phyloP scores from a whole-genome alignment of 139 green algal species.

The Picochlorum sp. region DNA sequence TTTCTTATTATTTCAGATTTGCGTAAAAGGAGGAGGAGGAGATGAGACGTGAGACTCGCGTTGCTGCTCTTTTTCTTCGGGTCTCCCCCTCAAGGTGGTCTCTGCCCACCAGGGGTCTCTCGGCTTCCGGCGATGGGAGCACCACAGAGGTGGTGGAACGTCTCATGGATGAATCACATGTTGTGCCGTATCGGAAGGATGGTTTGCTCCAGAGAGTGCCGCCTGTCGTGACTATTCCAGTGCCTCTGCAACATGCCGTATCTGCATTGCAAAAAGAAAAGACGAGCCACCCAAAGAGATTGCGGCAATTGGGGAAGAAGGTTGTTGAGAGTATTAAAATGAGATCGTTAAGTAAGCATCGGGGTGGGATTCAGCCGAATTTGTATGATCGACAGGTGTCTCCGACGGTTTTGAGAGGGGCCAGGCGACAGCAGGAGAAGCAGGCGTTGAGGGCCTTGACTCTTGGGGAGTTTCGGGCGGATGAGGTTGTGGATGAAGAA shows the following conservation, averaged over 20 bases:
- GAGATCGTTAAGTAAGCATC: constrained; percentile 27
- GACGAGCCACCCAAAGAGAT: constrained; percentile 4
- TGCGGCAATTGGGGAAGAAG: constrained; percentile 10
- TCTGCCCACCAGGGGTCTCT: too few species aligned
- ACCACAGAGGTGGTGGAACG: too few species aligned
- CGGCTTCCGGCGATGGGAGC: too few species aligned
- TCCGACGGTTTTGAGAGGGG: not conserved
- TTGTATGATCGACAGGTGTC: constrained; percentile 2
- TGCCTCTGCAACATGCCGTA: not conserved
- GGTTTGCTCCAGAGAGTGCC: not conserved
- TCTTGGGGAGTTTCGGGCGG: not conserved
- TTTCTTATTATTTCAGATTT: too few species aligned
- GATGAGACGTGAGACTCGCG: not conserved
- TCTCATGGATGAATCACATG: too few species aligned
- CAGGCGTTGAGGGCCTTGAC: not conserved
- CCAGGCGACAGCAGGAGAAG: not conserved
- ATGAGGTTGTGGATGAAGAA: not conserved
- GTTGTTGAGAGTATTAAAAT: constrained; percentile 24
- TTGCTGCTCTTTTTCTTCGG: too few species aligned
- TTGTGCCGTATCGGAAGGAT: not conserved
- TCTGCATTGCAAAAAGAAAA: constrained; percentile 6
- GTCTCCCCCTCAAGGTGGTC: too few species aligned
- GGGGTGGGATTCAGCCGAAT: constrained; percentile 31
- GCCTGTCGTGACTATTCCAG: not conserved
- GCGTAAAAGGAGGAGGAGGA: too few species aligned